phyloP scores from a whole-genome alignment of 768 basidiomycete genomes.

The Pleurotus sapidus region DNA sequence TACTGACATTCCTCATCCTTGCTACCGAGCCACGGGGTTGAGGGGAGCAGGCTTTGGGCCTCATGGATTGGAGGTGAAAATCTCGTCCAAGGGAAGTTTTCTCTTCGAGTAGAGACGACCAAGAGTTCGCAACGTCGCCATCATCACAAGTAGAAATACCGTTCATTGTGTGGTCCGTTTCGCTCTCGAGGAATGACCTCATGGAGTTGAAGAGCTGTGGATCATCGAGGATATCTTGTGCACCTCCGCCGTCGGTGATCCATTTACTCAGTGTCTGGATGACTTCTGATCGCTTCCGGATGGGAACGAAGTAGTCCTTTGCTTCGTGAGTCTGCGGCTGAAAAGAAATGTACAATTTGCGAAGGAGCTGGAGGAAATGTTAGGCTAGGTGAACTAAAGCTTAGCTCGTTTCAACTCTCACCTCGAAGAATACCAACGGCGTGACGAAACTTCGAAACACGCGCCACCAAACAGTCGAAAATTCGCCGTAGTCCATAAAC shows the following conservation, averaged over 20 bases:
- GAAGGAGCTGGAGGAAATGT: constrained; percentile 50
- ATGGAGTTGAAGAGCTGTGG: constrained; percentile 57
- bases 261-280: constrained; percentile 68
- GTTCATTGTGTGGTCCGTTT: constrained; percentile 49
- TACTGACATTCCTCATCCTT: constrained; percentile 32
- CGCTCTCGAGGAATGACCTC: constrained; percentile 54
- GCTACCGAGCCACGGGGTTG: constrained; percentile 19
- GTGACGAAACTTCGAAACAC: constrained; percentile 80
- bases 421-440: constrained; percentile 83
- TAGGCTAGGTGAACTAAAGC: neutral
- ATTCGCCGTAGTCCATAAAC: constrained; percentile 70
- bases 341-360: constrained; percentile 66
- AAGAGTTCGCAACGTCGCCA: constrained; percentile 42
- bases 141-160: constrained; percentile 39
- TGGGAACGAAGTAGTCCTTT: constrained; percentile 45
- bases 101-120: constrained; percentile 41
- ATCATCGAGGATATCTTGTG: constrained; percentile 78
- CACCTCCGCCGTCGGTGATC: constrained; percentile 70
- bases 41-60: constrained; percentile 42
- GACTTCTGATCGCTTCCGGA: constrained; percentile 57
- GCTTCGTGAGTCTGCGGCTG: constrained; percentile 40
- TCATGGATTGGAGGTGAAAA: constrained; percentile 56
- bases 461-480: constrained; percentile 79
- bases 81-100: constrained; percentile 36
- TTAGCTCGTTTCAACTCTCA: constrained; percentile 26